Conservation (phyloP, 495 filamentous ascomycete genomes). For the Neurospora sp. region DNA sequence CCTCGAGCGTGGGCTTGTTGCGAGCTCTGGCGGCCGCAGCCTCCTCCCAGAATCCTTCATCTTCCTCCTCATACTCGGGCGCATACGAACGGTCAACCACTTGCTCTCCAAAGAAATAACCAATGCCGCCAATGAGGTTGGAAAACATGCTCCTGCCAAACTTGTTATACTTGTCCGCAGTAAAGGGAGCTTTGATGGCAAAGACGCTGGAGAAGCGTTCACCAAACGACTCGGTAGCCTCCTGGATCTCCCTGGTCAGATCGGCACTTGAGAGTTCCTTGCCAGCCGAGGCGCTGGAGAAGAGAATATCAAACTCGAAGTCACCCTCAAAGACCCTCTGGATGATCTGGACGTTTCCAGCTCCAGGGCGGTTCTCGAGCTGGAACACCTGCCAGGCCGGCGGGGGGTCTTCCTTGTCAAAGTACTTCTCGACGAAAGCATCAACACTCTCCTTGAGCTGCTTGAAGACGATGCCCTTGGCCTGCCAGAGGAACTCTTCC, state of each 20-base stretch:
- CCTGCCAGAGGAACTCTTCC: conserved; percentile 71
- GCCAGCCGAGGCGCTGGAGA: conserved; percentile 67
- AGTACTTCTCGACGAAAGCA: conserved; percentile 49
- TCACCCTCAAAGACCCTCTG: conserved; percentile 87
- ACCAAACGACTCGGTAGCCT: conserved; percentile 55
- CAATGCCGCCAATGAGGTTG: conserved; percentile 89
- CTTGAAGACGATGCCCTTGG: conserved; percentile 69
- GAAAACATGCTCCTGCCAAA: conserved; percentile 90
- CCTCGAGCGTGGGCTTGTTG: conserved; percentile 58
- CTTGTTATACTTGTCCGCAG: conserved; percentile 56
- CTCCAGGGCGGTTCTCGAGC: conserved; percentile 53
- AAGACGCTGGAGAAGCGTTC: conserved; percentile 67
- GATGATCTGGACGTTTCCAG: conserved; percentile 78
- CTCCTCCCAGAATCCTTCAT: conserved; percentile 96
- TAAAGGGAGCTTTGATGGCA: conserved; percentile 65
- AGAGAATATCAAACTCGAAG: conserved; percentile 93
- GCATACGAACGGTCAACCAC: conserved; percentile 85
- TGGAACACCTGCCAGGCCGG: conserved; percentile 84
- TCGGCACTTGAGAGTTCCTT: conserved; percentile 49
- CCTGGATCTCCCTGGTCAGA: conserved; percentile 58
- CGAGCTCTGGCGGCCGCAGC: conserved; percentile 59
- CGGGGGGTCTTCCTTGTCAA: conserved; percentile 60
- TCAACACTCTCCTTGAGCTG: conserved; percentile 72
- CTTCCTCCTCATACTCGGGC: conserved; percentile 88
- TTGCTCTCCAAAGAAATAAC: conserved; percentile 83